Evolutionary conservation across 2,329 filamentous ascomycete species (phyloP).

Genomic region (Bipolaris gigantea): DNA sequence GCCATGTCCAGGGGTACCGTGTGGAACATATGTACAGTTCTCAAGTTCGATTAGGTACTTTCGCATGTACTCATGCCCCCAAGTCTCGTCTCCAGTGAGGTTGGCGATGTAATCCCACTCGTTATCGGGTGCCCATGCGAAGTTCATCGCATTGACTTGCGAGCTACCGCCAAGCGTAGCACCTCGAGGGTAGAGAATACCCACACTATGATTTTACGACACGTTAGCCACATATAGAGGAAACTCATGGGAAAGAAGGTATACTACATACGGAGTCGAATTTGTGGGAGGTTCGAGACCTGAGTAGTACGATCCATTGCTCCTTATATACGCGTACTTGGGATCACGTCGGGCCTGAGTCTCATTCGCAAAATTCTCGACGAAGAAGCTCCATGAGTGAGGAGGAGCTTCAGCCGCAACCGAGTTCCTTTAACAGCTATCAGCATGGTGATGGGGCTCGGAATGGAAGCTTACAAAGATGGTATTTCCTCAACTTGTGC

Average conservation of each 20-base stretch:
- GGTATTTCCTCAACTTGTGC: not conserved
- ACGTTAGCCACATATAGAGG: not conserved
- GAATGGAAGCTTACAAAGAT: not conserved
- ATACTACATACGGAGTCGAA: not conserved
- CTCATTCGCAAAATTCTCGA: not conserved
- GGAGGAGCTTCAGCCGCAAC: not conserved
- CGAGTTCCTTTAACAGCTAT: not conserved
- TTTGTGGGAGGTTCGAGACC: not conserved
- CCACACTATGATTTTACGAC: not conserved
- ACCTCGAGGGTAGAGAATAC: not conserved
- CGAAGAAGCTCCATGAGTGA: not conserved
- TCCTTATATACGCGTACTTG: not conserved
- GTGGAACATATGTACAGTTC: conserved; percentile 55
- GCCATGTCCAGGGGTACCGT: conserved; percentile 54
- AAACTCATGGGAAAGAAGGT: not conserved
- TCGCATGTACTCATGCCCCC: conserved; percentile 56
- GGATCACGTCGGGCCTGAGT: not conserved
- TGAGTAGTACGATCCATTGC: not conserved
- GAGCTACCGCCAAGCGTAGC: not conserved
- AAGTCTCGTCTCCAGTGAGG: conserved; percentile 62
- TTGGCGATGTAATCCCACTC: conserved; percentile 62
- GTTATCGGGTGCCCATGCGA: conserved; percentile 54
- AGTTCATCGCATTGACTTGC: not conserved
- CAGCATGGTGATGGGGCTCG: not conserved
- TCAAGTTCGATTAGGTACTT: conserved; percentile 58